These are phyloP conservation scores for Annulohypoxylon moriforme DNA, from an alignment of 495 filamentous ascomycete species.

Conservation along the genomic window DNA sequence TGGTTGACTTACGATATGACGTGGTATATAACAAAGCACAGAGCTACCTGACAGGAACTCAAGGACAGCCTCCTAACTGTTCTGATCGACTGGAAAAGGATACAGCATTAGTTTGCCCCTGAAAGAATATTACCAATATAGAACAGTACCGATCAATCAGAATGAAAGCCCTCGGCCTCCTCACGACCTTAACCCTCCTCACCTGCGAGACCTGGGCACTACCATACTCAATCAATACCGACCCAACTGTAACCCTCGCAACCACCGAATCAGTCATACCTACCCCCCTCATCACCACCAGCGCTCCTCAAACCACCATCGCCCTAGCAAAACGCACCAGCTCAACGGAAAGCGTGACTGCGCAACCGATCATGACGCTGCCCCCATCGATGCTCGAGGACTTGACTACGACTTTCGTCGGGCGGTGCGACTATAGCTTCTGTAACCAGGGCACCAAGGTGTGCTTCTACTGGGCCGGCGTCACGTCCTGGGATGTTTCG, in stretches of 20 bases:
- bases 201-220: background rate
- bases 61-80: background rate
- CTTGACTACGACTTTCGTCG: slow-evolving; percentile 18
- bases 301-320: background rate
- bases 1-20: background rate
- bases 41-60: background rate
- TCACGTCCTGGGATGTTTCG: slow-evolving; percentile 46
- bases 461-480: slow-evolving; percentile 48
- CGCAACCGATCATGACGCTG: background rate
- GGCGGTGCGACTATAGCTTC: slow-evolving; percentile 42
- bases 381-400: background rate
- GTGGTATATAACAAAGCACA: slow-evolving; percentile 14
- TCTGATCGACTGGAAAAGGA: background rate
- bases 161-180: background rate
- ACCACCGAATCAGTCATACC: background rate
- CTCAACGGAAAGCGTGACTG: background rate
- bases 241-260: background rate
- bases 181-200: slow-evolving; percentile 3
- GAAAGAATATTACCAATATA: background rate
- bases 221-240: background rate
- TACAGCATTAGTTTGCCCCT: background rate
- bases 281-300: background rate
- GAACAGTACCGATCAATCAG: background rate
- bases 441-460: slow-evolving; percentile 38
- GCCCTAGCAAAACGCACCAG: background rate